Evolutionary conservation across 805 yeast species (phyloP).

Genomic region (Candida krabiensis): DNA sequence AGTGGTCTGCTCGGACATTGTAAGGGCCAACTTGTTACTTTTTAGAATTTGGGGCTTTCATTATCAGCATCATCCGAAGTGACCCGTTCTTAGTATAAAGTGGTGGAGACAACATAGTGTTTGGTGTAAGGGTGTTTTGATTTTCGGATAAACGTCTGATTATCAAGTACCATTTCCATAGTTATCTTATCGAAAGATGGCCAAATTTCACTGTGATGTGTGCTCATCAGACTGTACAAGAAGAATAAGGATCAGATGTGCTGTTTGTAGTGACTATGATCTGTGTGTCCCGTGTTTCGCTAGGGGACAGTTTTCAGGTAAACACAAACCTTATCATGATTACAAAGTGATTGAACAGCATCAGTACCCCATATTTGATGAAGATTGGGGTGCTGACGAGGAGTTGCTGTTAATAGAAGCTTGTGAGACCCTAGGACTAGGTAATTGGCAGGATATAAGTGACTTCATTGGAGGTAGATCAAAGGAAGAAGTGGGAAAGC

Average conservation of each 20-base stretch:
- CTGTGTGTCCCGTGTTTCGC: slow-evolving; percentile 98
- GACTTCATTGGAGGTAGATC: slow-evolving; percentile 93
- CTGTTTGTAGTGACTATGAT: slow-evolving; percentile 90
- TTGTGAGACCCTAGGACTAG: slow-evolving; percentile 86
- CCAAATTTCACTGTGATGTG: slow-evolving; percentile 86
- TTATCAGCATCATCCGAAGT: too few species aligned
- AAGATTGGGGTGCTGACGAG: slow-evolving; percentile 98
- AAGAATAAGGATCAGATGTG: slow-evolving; percentile 87
- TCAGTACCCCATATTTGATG: slow-evolving; percentile 86
- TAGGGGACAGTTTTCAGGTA: slow-evolving; percentile 73
- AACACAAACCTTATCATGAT: slow-evolving; percentile 93
- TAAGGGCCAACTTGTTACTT: too few species aligned
- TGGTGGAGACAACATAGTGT: too few species aligned
- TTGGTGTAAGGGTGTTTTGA: too few species aligned
- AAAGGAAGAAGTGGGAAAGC: slow-evolving; percentile 87
- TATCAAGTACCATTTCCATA: too few species aligned
- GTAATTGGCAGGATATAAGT: slow-evolving; percentile 98
- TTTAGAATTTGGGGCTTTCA: too few species aligned
- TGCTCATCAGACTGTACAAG: slow-evolving; percentile 96
- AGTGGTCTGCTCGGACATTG: too few species aligned
- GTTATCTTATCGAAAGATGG: slow-evolving; percentile 27
- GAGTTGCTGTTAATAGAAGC: slow-evolving; percentile 88
- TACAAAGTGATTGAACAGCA: slow-evolving; percentile 92
- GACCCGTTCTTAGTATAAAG: too few species aligned
- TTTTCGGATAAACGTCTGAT: too few species aligned